These are phyloP conservation scores for Trichoderma gamsii DNA, from an alignment of 495 filamentous ascomycete genomes.

Conservation along the genomic window DNA sequence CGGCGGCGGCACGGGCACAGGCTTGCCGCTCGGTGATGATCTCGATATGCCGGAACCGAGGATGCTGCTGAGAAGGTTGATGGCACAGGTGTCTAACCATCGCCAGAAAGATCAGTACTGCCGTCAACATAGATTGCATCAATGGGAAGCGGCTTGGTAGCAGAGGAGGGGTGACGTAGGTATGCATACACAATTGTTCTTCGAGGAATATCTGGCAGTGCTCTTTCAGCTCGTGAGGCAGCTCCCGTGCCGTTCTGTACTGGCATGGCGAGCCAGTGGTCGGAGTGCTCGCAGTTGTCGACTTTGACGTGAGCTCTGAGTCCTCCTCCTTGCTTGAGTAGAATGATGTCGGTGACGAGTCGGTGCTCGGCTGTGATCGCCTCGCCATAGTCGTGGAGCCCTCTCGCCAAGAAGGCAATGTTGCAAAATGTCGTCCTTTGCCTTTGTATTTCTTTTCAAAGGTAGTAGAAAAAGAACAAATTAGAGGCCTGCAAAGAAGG, in stretches of 20 bases:
- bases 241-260: slow-evolving; percentile 48
- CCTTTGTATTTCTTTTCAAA: too few relatives aligned
- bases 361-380: slow-evolving; percentile 6
- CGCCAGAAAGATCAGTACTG: neutral
- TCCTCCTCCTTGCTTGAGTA: slow-evolving; percentile 6
- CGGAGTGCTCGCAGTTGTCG: slow-evolving; percentile 15
- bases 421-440: neutral
- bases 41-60: slow-evolving; percentile 50
- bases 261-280: slow-evolving; percentile 17
- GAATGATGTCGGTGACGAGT: slow-evolving; percentile 15
- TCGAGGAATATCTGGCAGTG: slow-evolving; percentile 70
- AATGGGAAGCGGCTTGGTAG: too few relatives aligned
- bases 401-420: neutral
- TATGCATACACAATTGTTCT: slow-evolving; percentile 59
- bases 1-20: slow-evolving; percentile 41
- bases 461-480: too few relatives aligned
- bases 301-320: neutral
- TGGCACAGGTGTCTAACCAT: slow-evolving; percentile 56
- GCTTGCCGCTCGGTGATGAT: slow-evolving; percentile 29
- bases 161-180: neutral
- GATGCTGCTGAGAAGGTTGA: slow-evolving; percentile 60
- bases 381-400: neutral
- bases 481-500: too few relatives aligned
- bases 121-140: neutral
- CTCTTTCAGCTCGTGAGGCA: slow-evolving; percentile 57